Base-by-base conservation (phyloP, 148 eudicot genomes). In the Chenopodium suecicum region DNA sequence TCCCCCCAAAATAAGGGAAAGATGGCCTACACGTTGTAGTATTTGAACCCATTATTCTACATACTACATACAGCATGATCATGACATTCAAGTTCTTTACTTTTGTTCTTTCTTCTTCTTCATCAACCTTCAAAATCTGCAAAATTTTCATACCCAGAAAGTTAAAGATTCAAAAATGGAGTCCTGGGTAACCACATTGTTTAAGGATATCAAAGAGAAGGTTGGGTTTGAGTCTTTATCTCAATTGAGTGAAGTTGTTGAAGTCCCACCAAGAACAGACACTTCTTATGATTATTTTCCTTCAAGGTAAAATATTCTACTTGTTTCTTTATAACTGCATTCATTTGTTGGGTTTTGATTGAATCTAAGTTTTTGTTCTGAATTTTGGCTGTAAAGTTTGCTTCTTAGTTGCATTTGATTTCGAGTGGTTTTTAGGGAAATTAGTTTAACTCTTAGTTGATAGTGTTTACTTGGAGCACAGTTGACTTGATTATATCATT, bases 261-360 rank as follows among this genome's bases (percentile, higher is more conserved):
- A 76, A 11, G 70, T 10, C 14, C 54, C 76, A 67, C 16, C 23
- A 20, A 65, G 7, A 9, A 22, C 64, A 20, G 76, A 79, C 10
- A 27, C 68, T 75, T 62, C 76, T n/a, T 75, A 19, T 70, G 86
- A 84, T 70, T 84, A 79, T 84, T 84, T 79, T 32, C 83, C 86
- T 75, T 79, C 77, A 20, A 81, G 86, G 86, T 84, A 84, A 41
- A 23, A 34, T 62, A 31, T 7, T 9, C 9, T 1, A n/a, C 20
- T 48, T 11, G 14, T 2, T 20, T 34, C 62, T 14, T 14, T n/a
- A 16, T 48, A 71, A 29, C 7, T 62, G 11, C 16, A 7, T 75
- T 82, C 19, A 50, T 29, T 47, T 12, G 54, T 34, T 48, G 22
- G 54, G 54, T 11, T 50, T 12, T 50, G 14, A 50, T 11, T 67